Percentiles rank a stretch among this genome's conserved stretches.
Evolutionary conservation across 768 basidiomycete species (phyloP).

Genomic region (Trametes cubensis): DNA sequence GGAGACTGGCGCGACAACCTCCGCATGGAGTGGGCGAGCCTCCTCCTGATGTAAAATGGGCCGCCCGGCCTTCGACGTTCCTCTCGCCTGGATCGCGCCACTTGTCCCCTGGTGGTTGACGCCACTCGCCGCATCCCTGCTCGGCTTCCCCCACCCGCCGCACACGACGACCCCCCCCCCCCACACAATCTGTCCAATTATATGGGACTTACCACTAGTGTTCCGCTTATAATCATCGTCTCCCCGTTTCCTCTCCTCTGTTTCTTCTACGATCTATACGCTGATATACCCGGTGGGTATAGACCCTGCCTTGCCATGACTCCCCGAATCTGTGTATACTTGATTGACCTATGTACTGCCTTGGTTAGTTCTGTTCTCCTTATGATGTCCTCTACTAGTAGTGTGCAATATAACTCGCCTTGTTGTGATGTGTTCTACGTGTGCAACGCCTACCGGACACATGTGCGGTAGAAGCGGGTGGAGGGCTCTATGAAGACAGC

Average conservation of each 20-base stretch:
- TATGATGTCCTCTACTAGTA: not conserved
- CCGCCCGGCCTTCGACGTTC: not conserved
- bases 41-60: constrained; percentile 23
- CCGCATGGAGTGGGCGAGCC: constrained; percentile 29
- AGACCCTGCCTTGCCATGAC: not conserved
- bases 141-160: not conserved
- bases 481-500: not conserved
- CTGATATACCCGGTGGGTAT: constrained; percentile 15
- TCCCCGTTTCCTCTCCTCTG: not conserved
- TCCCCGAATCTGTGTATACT: constrained; percentile 2
- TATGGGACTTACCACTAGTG: not conserved
- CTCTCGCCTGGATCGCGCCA: not conserved
- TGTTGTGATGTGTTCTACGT: not conserved
- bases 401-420: constrained; percentile 6
- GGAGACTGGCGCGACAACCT: constrained; percentile 34
- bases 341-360: constrained; percentile 3
- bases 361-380: not conserved
- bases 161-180: not conserved
- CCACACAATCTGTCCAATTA: no score
- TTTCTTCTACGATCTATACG: not conserved
- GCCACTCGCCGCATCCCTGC: not conserved
- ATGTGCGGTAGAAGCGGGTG: not conserved
- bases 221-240: not conserved
- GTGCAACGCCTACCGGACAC: not conserved
- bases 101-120: no score